Conservation (phyloP, 139 green algal genomes). For the Chlamydomonas applanata region DNA sequence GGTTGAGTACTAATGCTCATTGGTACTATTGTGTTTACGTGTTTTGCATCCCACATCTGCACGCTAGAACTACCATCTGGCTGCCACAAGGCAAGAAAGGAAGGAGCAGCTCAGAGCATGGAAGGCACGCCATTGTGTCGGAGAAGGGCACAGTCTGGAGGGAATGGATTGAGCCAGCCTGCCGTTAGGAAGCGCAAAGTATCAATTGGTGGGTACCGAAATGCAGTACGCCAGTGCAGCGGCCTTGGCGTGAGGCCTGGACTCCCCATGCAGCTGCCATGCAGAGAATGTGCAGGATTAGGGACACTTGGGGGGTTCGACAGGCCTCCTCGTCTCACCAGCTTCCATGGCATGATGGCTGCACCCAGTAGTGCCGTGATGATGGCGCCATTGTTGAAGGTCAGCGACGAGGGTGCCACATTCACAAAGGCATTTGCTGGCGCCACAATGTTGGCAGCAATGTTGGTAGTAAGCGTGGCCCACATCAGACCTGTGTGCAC, state of each 20-base stretch:
- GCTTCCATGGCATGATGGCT: slow-evolving; percentile 44
- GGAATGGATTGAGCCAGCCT: too few species aligned
- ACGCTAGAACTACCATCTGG: too few species aligned
- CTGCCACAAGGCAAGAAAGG: too few species aligned
- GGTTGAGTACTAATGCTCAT: too few species aligned
- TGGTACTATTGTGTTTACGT: too few species aligned
- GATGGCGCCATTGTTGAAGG: slow-evolving; percentile 49
- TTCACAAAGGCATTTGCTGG: slow-evolving; percentile 75
- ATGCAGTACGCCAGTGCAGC: neutral
- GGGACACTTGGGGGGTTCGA: neutral
- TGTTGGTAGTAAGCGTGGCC: slow-evolving; percentile 84
- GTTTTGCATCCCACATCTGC: too few species aligned
- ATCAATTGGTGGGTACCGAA: too few species aligned
- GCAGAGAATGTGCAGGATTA: neutral
- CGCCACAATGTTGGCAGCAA: slow-evolving; percentile 82
- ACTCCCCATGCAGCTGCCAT: too few species aligned
- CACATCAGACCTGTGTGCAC: slow-evolving; percentile 55
- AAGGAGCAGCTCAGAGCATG: too few species aligned
- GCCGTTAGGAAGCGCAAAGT: too few species aligned
- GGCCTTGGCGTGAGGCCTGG: neutral
- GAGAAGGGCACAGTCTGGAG: too few species aligned
- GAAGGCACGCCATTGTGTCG: too few species aligned
- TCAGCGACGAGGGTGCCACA: slow-evolving; percentile 41
- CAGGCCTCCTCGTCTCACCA: slow-evolving; percentile 19
- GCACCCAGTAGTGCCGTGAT: slow-evolving; percentile 52